phyloP scores from a whole-genome alignment of 345 rosid genomes.

The Moricandia arvensis region DNA sequence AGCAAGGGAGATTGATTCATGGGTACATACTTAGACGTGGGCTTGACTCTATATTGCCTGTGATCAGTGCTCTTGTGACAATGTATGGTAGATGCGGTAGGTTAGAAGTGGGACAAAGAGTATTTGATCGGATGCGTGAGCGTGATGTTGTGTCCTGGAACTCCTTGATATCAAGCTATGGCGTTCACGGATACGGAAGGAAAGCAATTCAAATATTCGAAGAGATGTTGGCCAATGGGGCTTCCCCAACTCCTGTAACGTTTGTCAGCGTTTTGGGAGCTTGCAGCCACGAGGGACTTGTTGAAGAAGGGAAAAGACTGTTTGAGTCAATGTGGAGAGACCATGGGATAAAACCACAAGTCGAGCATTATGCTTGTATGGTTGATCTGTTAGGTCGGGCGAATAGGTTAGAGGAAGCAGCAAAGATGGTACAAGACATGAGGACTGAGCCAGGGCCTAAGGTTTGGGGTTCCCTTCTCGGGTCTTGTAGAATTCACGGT shows the following conservation, averaged over 20 bases:
- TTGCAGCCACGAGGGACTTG: conserved; percentile 89
- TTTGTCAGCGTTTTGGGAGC: conserved; percentile 82
- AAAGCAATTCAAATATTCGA: conserved; percentile 61
- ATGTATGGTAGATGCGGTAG: conserved; percentile 86
- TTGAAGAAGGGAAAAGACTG: conserved; percentile 70
- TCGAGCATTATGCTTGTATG: conserved; percentile 96
- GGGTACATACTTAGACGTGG: conserved; percentile 73
- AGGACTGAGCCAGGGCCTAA: conserved; percentile 66
- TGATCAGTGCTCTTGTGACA: conserved; percentile 70
- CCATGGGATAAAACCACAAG: conserved; percentile 58
- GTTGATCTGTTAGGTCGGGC: conserved; percentile 96
- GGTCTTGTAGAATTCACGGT: conserved; percentile 86
- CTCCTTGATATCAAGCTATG: conserved; percentile 76
- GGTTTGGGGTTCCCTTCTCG: conserved; percentile 94
- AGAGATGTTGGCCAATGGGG: conserved; percentile 62
- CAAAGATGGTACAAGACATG: conserved; percentile 64
- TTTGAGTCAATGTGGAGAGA: conserved; percentile 60
- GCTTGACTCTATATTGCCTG: conserved; percentile 73
- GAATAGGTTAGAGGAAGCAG: conserved; percentile 79
- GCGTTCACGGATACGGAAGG: conserved; percentile 78
- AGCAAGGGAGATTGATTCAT: conserved; percentile 80
- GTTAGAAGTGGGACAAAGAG: conserved; percentile 58
- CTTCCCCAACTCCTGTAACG: conserved; percentile 61
- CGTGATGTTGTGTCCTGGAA: conserved; percentile 89
- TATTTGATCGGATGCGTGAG: conserved; percentile 63